phyloP scores from a whole-genome alignment of 2,329 filamentous ascomycete species.

The Chaetomiaceae sp. region DNA sequence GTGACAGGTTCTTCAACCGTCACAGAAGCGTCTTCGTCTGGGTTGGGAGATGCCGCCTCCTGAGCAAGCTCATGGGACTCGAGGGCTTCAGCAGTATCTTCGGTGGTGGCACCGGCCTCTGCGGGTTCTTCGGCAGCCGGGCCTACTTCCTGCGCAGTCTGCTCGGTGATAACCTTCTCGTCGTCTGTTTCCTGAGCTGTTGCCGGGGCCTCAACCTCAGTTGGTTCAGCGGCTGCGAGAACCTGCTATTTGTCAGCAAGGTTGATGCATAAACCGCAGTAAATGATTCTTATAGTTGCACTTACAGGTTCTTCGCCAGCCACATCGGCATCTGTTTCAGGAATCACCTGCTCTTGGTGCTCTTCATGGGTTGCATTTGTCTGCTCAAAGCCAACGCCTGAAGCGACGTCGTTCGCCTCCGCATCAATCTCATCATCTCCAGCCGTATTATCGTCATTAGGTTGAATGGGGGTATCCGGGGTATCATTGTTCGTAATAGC shows the following conservation, averaged over 20 bases:
- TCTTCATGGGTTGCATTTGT: neutral
- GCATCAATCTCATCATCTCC: conserved; percentile 11
- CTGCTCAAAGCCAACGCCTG: conserved; percentile 9
- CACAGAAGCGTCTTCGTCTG: too few species aligned
- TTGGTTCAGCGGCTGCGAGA: neutral
- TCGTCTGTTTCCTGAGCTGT: neutral
- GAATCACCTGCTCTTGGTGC: neutral
- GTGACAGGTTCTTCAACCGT: too few species aligned
- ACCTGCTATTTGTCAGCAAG: conserved; percentile 1
- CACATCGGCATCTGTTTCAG: neutral
- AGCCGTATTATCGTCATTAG: conserved; percentile 15
- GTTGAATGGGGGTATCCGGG: conserved; percentile 15
- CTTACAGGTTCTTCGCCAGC: conserved; percentile 6
- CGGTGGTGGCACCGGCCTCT: neutral
- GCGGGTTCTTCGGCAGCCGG: neutral
- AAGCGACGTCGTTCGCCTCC: conserved; percentile 6
- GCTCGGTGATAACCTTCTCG: neutral
- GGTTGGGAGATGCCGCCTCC: neutral
- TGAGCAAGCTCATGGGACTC: neutral
- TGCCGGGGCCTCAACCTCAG: neutral
- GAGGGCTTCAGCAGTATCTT: neutral
- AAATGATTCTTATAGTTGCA: neutral
- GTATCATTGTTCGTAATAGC: conserved; percentile 15
- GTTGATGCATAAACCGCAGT: neutral
- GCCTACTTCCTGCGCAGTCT: neutral